Conservation (phyloP, 2,329 filamentous ascomycete genomes). For the Microsporum audouinii region DNA sequence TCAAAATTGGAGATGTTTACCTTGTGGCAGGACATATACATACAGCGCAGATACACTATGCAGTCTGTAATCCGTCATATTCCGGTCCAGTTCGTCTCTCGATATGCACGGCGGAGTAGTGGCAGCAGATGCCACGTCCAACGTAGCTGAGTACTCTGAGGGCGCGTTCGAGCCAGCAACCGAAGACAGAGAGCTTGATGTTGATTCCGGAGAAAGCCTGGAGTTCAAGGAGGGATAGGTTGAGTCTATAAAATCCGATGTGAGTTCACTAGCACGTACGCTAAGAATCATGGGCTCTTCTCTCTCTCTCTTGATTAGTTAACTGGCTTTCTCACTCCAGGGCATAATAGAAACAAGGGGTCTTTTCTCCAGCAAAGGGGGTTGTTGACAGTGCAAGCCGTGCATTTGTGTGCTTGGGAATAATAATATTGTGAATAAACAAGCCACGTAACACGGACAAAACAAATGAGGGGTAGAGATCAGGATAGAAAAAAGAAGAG, state of each 20-base stretch:
- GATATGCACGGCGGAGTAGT: background rate
- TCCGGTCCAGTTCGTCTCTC: conserved; percentile 22
- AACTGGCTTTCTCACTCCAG: conserved; percentile 3
- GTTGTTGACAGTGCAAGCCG: conserved; percentile 10
- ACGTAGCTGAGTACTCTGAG: conserved; percentile 9
- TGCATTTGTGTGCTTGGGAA: conserved; percentile 5
- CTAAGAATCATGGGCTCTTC: conserved; percentile 25
- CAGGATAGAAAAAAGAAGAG: background rate
- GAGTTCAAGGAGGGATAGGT: conserved; percentile 44
- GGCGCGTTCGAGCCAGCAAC: conserved; percentile 28
- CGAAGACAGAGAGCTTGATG: conserved; percentile 33
- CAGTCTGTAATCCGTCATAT: conserved; percentile 28
- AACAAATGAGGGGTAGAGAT: conserved; percentile 5
- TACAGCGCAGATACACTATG: conserved; percentile 32
- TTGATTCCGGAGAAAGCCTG: conserved; percentile 41
- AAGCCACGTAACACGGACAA: conserved; percentile 7
- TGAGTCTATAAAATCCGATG: conserved; percentile 43
- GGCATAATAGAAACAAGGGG: background rate
- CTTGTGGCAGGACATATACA: conserved; percentile 14
- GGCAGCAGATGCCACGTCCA: background rate
- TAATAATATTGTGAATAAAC: conserved; percentile 5
- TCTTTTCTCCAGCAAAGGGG: background rate
- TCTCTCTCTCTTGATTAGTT: background rate
- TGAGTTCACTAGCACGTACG: conserved; percentile 42
- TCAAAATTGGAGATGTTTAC: background rate